Evolutionary conservation across 179 eudicot species (phyloP), one percentile per base, ranked within the genome.

Genomic region (Silene coronaria): DNA sequence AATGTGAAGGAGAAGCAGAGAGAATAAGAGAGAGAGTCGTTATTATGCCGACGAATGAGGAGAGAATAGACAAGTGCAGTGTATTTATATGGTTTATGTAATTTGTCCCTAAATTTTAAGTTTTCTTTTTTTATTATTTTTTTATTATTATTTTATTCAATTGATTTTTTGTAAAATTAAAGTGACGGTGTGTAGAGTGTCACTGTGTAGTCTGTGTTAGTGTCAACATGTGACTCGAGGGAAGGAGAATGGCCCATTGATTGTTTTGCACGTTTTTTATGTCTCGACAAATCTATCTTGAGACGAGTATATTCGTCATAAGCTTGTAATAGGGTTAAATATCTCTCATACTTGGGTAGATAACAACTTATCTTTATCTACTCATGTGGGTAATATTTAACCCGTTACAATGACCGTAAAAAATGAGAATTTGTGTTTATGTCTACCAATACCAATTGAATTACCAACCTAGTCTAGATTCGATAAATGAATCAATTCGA

Each of bases 31-130:
- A 22, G 46, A 34, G 28, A 59, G 46, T 23, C 67, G 30, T 71
- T 27, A 4, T 71, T 58, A 55, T 77, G 71, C 76, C 80, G 80
- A 78, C 76, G 76, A 78, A 72, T 78, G 80, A 72, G 80, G 76
- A 51, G 76, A 77, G 71, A 23, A 16, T 27, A 23, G 60, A 13
- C 79, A 77, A 26, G 61, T 70, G 67, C 24, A 6, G 65, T 24
- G 14, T 48, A 48, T 38, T 32, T 75, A 78, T 81, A 70, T 78
- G 76, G 67, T 28, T 64, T 66, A 2, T 59, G 19, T 75, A 72
- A 5, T 5, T 34, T 34, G 42, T 34, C 42, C 42, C 9, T 34
- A 34, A 34, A 34, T 34, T 34, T 6, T 34, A 34, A 28, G 32
- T 28, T 28, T 28, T 28, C 2, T 28, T 28, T 28, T 1, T 28